A percentile compares a stretch with the other conserved stretches of the same genome.
Evolutionary conservation across 1,284 basidiomycete species (phyloP).

Genomic region (Wallemia mellicola): DNA sequence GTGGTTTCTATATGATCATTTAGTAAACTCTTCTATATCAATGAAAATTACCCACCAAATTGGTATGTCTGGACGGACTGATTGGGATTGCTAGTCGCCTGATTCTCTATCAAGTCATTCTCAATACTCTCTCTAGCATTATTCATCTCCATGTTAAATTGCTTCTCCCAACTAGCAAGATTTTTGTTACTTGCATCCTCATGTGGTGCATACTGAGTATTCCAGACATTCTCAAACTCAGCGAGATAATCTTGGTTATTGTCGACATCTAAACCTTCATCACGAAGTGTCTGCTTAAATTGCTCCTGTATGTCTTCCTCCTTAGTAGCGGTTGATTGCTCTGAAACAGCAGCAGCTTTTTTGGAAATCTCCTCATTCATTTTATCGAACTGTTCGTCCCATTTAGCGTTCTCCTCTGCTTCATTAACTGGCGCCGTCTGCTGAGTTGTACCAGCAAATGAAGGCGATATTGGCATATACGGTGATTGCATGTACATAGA

Average conservation of each 20-base stretch:
- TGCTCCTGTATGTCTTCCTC: background rate
- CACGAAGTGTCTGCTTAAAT: background rate
- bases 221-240: slow-evolving; percentile 1
- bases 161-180: slow-evolving; percentile 4
- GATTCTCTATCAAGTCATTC: slow-evolving; percentile 19
- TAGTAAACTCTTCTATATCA: too few relatives aligned
- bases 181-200: background rate
- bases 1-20: too few relatives aligned
- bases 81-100: slow-evolving; percentile 15
- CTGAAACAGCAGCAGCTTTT: background rate
- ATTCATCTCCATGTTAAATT: slow-evolving; percentile 21
- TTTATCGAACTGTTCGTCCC: slow-evolving; percentile 6
- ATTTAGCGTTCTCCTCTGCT: slow-evolving; percentile 9
- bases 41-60: too few relatives aligned
- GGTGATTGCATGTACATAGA: background rate
- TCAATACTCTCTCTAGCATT: slow-evolving; percentile 29
- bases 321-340: background rate
- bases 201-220: background rate
- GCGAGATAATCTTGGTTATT: background rate
- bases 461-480: background rate
- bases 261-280: background rate
- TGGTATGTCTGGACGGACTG: slow-evolving; percentile 15
- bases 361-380: slow-evolving; percentile 2
- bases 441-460: background rate
- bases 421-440: background rate